Conservation (phyloP, 345 rosid genomes). For the Citrus glauca region DNA sequence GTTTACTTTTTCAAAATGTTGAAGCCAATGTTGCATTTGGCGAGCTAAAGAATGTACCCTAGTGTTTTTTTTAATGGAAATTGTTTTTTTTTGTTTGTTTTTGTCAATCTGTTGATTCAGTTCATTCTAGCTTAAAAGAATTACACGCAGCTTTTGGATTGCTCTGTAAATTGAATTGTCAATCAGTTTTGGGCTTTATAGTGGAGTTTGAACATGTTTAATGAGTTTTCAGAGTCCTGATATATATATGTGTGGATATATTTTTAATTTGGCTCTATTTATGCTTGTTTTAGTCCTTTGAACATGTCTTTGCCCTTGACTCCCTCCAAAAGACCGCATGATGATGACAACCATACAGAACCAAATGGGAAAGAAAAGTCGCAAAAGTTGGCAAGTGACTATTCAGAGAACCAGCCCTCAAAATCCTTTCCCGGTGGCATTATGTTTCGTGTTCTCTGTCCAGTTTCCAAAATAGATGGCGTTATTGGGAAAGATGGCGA, state of each 20-base stretch:
- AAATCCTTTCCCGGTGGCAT: constrained; percentile 21
- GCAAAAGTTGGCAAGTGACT: constrained; percentile 35
- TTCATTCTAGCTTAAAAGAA: not conserved
- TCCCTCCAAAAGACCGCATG: constrained; percentile 56
- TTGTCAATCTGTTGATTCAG: not conserved
- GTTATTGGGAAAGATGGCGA: constrained; percentile 40
- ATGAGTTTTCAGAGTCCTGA: not conserved
- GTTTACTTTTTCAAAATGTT: not conserved
- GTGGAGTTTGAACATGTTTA: not conserved
- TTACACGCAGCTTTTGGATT: not conserved
- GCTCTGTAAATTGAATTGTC: not conserved
- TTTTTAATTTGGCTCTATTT: not conserved
- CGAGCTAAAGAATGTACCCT: not conserved
- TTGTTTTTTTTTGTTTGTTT: no score
- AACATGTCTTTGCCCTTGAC: constrained; percentile 47
- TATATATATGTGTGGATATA: not conserved
- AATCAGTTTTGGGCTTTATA: not conserved
- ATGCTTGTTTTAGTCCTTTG: not conserved
- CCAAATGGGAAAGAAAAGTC: constrained; percentile 44
- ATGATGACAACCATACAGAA: constrained; percentile 27
- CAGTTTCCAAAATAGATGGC: constrained; percentile 31
- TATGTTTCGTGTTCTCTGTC: constrained; percentile 47
- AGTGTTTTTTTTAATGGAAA: no score
- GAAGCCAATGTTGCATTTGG: not conserved
- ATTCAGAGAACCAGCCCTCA: constrained; percentile 19